These are phyloP conservation scores for Trichosanthes truncata DNA, from an alignment of 306 rosid genomes.

Conservation along the genomic window DNA sequence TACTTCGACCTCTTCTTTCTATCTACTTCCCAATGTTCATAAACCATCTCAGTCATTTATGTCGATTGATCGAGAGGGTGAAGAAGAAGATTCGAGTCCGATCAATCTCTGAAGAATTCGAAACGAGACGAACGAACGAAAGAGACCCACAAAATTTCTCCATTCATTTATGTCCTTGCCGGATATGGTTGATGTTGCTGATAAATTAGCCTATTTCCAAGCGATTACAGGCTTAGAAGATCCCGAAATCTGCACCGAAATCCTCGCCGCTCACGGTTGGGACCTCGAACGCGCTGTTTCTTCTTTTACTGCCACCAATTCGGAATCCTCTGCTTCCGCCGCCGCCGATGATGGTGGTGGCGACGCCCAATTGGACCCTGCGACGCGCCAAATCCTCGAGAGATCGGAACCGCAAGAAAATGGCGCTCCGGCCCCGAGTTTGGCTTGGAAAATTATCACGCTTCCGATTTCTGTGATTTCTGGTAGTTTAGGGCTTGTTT, in stretches of 20 bases:
- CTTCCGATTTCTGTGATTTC: conserved; percentile 78
- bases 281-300: conserved; percentile 96
- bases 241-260: conserved; percentile 76
- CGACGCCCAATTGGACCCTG: neutral
- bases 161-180: neutral
- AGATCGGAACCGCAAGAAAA: conserved; percentile 21
- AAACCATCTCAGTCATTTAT: neutral
- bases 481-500: conserved; percentile 64
- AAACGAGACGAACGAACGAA: neutral
- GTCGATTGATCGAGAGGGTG: neutral
- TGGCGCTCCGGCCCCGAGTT: conserved; percentile 33
- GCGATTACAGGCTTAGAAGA: conserved; percentile 88
- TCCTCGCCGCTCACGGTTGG: conserved; percentile 87
- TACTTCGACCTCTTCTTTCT: neutral
- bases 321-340: conserved; percentile 4
- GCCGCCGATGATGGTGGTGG: conserved; percentile 6
- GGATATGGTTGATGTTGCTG: conserved; percentile 62
- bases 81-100: neutral
- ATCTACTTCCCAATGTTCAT: neutral
- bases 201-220: conserved; percentile 74
- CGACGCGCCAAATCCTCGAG: neutral
- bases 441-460: conserved; percentile 72
- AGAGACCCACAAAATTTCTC: neutral
- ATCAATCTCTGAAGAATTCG: neutral
- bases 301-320: conserved; percentile 39